Conservation (phyloP, 208 protist genomes). For the Endotrypanum monterogeii region DNA sequence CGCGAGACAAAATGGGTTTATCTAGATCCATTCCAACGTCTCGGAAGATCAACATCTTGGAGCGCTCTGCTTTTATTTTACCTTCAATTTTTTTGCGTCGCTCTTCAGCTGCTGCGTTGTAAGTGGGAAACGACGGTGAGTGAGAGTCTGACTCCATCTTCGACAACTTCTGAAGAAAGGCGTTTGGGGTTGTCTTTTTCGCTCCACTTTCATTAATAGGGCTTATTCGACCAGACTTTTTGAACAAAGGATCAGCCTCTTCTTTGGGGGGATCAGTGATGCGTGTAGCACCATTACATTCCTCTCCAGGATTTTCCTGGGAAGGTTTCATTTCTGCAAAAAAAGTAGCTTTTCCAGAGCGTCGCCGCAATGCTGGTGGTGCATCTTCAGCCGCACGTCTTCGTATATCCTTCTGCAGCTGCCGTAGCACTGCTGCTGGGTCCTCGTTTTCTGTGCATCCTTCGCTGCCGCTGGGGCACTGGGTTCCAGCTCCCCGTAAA, state of each 20-base stretch:
- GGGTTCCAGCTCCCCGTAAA: not conserved
- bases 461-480: not conserved
- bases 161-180: constrained; percentile 61
- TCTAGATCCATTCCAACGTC: constrained; percentile 91
- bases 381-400: constrained; percentile 22
- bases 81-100: constrained; percentile 47
- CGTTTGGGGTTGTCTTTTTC: constrained; percentile 22
- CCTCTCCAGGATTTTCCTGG: not conserved
- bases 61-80: constrained; percentile 71
- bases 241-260: not conserved
- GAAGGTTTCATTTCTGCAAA: constrained; percentile 19
- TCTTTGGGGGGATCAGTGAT: not conserved
- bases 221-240: not conserved
- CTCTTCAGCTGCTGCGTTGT: constrained; percentile 45
- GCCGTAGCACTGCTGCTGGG: constrained; percentile 42
- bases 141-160: constrained; percentile 61
- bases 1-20: constrained; percentile 86
- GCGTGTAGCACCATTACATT: not conserved
- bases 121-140: constrained; percentile 50
- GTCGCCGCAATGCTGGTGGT: constrained; percentile 34
- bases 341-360: constrained; percentile 47
- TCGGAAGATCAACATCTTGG: constrained; percentile 80
- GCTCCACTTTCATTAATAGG: not conserved
- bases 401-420: constrained; percentile 41
- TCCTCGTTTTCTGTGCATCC: constrained; percentile 37